Evolutionary conservation across 1,284 basidiomycete genomes (phyloP).

Genomic region (Rhodotorula glutinis): DNA sequence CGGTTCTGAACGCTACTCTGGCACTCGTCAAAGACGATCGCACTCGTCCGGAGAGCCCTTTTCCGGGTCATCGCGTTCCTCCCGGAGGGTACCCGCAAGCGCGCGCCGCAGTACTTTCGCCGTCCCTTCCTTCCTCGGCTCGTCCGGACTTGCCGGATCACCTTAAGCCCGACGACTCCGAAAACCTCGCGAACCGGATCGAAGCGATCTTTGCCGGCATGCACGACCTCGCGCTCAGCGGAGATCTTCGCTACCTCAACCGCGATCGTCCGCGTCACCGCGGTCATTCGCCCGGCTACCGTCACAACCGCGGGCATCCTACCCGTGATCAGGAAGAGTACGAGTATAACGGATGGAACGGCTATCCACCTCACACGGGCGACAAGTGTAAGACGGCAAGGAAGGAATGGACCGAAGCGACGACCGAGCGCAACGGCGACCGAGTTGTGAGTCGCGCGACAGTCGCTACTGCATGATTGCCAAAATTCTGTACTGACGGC

Average conservation of each 20-base stretch:
- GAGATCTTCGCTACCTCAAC: neutral
- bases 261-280: too few relatives aligned
- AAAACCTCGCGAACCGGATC: neutral
- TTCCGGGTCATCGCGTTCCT: slow-evolving; percentile 9
- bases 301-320: too few relatives aligned
- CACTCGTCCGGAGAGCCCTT: neutral
- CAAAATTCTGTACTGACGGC: too few relatives aligned
- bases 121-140: neutral
- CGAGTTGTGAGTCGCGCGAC: neutral
- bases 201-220: neutral
- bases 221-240: neutral
- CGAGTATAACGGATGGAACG: too few relatives aligned
- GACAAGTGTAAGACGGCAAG: neutral
- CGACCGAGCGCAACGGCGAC: slow-evolving; percentile 6
- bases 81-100: slow-evolving; percentile 10
- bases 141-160: neutral
- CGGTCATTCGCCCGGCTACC: too few relatives aligned
- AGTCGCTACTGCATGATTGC: too few relatives aligned
- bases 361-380: too few relatives aligned
- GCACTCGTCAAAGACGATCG: too few relatives aligned
- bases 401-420: slow-evolving; percentile 7
- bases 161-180: too few relatives aligned
- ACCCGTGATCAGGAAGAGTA: too few relatives aligned
- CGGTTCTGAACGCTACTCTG: neutral
- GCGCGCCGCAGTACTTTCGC: neutral